These are phyloP conservation scores for Chaetomiaceae sp. DNA, from an alignment of 2,329 filamentous ascomycete species.

Conservation along the genomic window DNA sequence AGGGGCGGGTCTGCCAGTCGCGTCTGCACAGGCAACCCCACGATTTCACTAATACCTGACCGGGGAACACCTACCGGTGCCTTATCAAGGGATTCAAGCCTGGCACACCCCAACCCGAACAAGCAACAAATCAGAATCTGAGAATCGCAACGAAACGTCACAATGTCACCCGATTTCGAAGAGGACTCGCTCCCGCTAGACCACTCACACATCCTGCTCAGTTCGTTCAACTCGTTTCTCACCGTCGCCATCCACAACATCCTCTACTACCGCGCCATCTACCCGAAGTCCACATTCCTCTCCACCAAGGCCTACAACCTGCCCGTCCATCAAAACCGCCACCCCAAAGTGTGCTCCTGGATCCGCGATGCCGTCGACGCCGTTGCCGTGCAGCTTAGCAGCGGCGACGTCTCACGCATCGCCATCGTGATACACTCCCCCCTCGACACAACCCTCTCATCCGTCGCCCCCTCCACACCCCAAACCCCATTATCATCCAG, in stretches of 20 bases:
- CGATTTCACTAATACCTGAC: constrained; percentile 1
- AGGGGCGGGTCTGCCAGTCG: not conserved
- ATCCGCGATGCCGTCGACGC: constrained; percentile 75
- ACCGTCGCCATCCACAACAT: constrained; percentile 81
- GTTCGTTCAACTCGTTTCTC: constrained; percentile 73
- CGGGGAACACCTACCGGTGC: not conserved
- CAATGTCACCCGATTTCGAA: not conserved
- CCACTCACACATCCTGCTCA: constrained; percentile 50
- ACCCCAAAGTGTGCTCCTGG: constrained; percentile 82
- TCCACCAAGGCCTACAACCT: constrained; percentile 78
- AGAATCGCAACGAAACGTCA: not conserved
- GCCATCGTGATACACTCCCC: constrained; percentile 45
- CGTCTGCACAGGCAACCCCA: constrained; percentile 13
- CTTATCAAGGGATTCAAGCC: too few species aligned
- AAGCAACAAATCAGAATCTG: not conserved
- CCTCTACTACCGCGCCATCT: constrained; percentile 75
- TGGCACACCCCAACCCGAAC: too few species aligned
- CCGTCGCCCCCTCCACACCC: constrained; percentile 13
- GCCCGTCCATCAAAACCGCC: constrained; percentile 77
- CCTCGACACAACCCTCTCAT: constrained; percentile 3
- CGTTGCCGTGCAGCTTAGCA: constrained; percentile 64
- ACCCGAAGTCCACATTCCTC: constrained; percentile 73
- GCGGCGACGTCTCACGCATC: constrained; percentile 44
- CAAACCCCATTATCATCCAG: not conserved
- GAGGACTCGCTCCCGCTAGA: constrained; percentile 13